Evolutionary conservation across 345 rosid genomes (phyloP), one percentile per base, ranked within the genome.

Genomic region (Capsella bursapastoris): DNA sequence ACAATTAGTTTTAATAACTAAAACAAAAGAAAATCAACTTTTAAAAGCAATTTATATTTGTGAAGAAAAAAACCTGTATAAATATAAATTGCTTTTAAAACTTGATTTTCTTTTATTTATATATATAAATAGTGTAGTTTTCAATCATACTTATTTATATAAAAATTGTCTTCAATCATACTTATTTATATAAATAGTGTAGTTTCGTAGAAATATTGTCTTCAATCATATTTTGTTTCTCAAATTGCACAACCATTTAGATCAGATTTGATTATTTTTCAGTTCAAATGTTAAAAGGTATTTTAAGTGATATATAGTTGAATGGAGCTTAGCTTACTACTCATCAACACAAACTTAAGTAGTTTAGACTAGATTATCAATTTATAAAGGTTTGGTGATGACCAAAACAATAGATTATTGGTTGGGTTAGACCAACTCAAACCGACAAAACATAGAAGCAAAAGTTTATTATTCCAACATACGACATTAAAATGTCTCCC

Each of bases 381-480:
- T 58, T 74, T 8, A 49, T 58, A 5, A 45, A 56, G 71, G 59
- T 14, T 49, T 40, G 14, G 48, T 67, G 34, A 60, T 75, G 48
- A 67, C 41, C 38, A 59, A 51, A 67, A 50, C 14, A 62, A 41
- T 40, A 67, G 8, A 74, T 58, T 73, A 59, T 50, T 15, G 16
- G 53, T 51, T 38, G n/a, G 37, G 59, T 59, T 51, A 59, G 51
- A 61, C 38, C 55, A 59, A 58, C 55, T 13, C 28, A 66, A 48
- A 74, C 68, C 55, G 25, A 66, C 16, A 49, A 18, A 66, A 16
- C 47, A 49, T 31, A 59, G 14, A 59, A 25, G 7, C 18, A 4
- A 3, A 14, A 59, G 44, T 40, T 66, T 41, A 75, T 67, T 75
- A 40, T 58, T 75, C 62, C 53, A 31, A 40, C 79, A 41, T 59